Conservation (phyloP, 352 stramenopile species). For the Aphanomyces euteiches region DNA sequence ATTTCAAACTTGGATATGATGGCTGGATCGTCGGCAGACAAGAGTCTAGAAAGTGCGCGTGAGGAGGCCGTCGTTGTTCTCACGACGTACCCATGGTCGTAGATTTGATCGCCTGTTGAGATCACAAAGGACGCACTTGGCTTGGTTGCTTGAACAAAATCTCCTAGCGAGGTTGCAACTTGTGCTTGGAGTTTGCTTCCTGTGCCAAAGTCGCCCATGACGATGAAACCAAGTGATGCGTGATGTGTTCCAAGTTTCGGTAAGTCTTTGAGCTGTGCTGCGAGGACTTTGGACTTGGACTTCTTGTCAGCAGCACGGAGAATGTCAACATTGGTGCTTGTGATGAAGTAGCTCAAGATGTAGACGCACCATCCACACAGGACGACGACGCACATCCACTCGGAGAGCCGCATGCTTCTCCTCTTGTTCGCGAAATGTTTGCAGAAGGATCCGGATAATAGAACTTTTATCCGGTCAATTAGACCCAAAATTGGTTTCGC, state of each 20-base stretch:
- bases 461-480: neutral
- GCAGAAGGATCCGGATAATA: neutral
- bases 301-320: constrained; percentile 16
- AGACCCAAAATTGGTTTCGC: constrained; percentile 19
- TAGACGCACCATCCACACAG: constrained; percentile 28
- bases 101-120: constrained; percentile 83
- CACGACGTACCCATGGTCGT: constrained; percentile 62
- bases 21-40: constrained; percentile 50
- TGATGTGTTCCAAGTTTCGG: constrained; percentile 3
- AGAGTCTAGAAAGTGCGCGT: constrained; percentile 41
- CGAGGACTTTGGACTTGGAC: constrained; percentile 21
- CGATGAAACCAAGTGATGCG: constrained; percentile 47
- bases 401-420: constrained; percentile 19
- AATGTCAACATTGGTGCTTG: constrained; percentile 28
- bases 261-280: constrained; percentile 10
- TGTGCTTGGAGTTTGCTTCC: constrained; percentile 55
- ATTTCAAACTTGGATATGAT: constrained; percentile 72
- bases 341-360: constrained; percentile 33
- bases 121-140: constrained; percentile 70
- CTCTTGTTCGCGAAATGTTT: neutral
- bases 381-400: constrained; percentile 25
- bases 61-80: neutral
- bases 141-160: constrained; percentile 51
- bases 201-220: constrained; percentile 79
- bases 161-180: constrained; percentile 59